These are phyloP conservation scores for Oryza coarctata DNA, from an alignment of 176 grass and related monocot species.

Conservation along the genomic window DNA sequence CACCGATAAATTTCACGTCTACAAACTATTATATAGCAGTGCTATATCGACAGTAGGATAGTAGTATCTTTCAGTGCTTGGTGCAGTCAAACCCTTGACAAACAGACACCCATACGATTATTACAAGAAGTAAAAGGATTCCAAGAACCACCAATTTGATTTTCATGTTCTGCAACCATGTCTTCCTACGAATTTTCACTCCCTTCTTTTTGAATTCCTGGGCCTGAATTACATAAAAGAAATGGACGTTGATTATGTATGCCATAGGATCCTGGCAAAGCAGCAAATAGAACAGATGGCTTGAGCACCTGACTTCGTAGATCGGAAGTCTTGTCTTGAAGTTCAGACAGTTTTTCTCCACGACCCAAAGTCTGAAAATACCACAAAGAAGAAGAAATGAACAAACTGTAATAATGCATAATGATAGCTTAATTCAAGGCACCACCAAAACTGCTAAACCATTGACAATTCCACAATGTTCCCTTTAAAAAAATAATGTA, in stretches of 20 bases:
- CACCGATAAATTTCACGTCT: slow-evolving; percentile 10
- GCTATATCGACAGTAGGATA: not conserved
- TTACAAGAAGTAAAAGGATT: slow-evolving; percentile 79
- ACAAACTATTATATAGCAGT: slow-evolving; percentile 9
- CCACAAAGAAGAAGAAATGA: not conserved
- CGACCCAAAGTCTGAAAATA: slow-evolving; percentile 70
- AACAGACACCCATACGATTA: slow-evolving; percentile 86
- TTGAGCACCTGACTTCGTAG: slow-evolving; percentile 64
- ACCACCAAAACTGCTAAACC: not conserved
- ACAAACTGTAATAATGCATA: not conserved
- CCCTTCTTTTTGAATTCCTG: slow-evolving; percentile 92
- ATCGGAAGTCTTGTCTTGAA: slow-evolving; percentile 83
- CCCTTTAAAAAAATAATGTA: not conserved
- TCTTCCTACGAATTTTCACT: slow-evolving; percentile 79
- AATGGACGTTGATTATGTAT: not conserved
- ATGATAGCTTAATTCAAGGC: not conserved
- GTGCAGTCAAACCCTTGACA: slow-evolving; percentile 94
- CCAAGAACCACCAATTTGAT: slow-evolving; percentile 80
- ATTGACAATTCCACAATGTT: not conserved
- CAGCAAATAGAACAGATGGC: not conserved
- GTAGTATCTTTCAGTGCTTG: slow-evolving; percentile 61
- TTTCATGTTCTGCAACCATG: slow-evolving; percentile 96
- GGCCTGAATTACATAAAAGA: slow-evolving; percentile 52
- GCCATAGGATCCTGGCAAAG: not conserved
- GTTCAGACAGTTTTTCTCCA: slow-evolving; percentile 81